phyloP scores from a whole-genome alignment of 1,284 basidiomycete genomes.

The Irpex sp. region DNA sequence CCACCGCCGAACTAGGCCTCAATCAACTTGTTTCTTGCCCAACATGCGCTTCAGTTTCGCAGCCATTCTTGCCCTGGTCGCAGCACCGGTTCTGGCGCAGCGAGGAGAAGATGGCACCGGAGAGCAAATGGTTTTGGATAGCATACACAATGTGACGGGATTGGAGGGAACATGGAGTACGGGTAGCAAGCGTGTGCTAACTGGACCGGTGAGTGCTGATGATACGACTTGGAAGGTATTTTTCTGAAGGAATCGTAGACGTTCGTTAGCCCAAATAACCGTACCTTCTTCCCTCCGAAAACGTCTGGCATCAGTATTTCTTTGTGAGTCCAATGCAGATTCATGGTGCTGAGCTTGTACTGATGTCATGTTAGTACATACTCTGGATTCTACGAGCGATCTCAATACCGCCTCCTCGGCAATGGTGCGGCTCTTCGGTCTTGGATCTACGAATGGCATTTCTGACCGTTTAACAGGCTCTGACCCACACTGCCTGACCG shows the following conservation, averaged over 20 bases:
- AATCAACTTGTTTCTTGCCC: not conserved
- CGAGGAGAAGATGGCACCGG: not conserved
- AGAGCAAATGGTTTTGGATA: slow-evolving; percentile 27
- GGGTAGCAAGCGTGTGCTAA: slow-evolving; percentile 70
- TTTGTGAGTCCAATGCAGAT: slow-evolving; percentile 57
- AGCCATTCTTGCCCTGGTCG: slow-evolving; percentile 30
- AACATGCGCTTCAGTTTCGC: slow-evolving; percentile 29
- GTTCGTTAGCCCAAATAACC: slow-evolving; percentile 81
- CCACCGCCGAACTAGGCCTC: slow-evolving; percentile 13
- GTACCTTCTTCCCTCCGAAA: slow-evolving; percentile 76
- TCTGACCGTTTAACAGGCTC: slow-evolving; percentile 42
- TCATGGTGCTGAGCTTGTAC: not conserved
- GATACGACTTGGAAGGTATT: not conserved
- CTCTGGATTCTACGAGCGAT: slow-evolving; percentile 81
- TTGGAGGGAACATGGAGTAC: slow-evolving; percentile 85
- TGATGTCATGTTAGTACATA: slow-evolving; percentile 40
- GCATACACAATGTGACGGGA: slow-evolving; percentile 56
- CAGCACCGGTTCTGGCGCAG: slow-evolving; percentile 36
- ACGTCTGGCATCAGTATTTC: slow-evolving; percentile 85
- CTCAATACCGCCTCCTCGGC: slow-evolving; percentile 80
- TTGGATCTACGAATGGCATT: not conserved
- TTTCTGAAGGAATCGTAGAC: slow-evolving; percentile 39
- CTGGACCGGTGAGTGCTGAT: slow-evolving; percentile 73
- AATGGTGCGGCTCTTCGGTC: slow-evolving; percentile 54
- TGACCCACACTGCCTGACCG: slow-evolving; percentile 78